A percentile compares a stretch with the other conserved stretches of the same genome.
Conservation (phyloP, 192 early-diverging fungal species). For the Mortierella antarctica region DNA sequence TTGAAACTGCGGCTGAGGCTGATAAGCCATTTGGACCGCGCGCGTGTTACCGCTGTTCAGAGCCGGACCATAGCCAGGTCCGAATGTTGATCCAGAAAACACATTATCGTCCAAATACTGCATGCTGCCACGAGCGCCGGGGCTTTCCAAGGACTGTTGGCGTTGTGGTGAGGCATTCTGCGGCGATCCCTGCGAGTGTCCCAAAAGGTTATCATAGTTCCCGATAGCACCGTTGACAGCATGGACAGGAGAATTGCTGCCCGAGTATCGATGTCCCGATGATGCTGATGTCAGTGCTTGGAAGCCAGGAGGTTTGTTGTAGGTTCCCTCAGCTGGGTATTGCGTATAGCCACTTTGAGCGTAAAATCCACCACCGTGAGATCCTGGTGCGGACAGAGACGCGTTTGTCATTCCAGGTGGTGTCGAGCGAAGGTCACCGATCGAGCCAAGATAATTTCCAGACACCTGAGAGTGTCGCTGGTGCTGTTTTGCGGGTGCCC, state of each 20-base stretch:
- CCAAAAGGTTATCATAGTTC: slow-evolving; percentile 16
- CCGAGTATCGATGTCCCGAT: slow-evolving; percentile 29
- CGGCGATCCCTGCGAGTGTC: slow-evolving; percentile 5
- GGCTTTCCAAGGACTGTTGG: background rate
- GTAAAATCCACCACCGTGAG: slow-evolving; percentile 28
- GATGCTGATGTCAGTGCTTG: slow-evolving; percentile 10
- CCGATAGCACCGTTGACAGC: slow-evolving; percentile 4
- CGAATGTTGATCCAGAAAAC: slow-evolving; percentile 28
- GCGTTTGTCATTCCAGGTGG: slow-evolving; percentile 3
- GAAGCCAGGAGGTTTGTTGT: slow-evolving; percentile 28
- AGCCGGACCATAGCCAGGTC: slow-evolving; percentile 43
- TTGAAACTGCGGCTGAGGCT: background rate
- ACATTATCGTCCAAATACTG: slow-evolving; percentile 33
- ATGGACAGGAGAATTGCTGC: slow-evolving; percentile 33
- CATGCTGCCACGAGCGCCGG: slow-evolving; percentile 24
- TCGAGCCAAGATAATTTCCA: slow-evolving; percentile 17
- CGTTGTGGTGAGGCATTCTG: slow-evolving; percentile 20
- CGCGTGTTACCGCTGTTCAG: slow-evolving; percentile 33
- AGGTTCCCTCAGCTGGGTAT: slow-evolving; percentile 11
- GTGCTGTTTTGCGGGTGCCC: slow-evolving; percentile 22
- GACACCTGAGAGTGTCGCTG: slow-evolving; percentile 19
- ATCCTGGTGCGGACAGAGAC: background rate
- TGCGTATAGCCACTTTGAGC: slow-evolving; percentile 18
- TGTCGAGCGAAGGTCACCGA: slow-evolving; percentile 32
- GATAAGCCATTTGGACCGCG: slow-evolving; percentile 1